Base-by-base conservation (phyloP, 1,284 basidiomycete genomes). In the Meripilus lineatus region DNA sequence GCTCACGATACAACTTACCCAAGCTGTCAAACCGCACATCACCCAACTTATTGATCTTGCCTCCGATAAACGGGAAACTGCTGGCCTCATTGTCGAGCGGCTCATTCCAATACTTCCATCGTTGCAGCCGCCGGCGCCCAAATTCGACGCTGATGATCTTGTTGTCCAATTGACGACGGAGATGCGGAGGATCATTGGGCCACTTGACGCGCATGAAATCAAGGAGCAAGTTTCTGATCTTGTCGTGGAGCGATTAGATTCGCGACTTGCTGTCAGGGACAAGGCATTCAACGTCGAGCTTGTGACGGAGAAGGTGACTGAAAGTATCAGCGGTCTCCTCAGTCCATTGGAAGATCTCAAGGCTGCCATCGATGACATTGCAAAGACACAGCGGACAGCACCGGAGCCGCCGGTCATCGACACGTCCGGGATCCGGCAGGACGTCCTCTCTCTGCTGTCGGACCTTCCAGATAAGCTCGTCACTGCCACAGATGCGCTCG, bases 11-110 rank as follows among this genome's bases (percentile, higher is more conserved):
- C 77, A 79, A 52, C 75, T 91, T 13, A 75, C 83, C 13, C 84
- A 90, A 60, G 84, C 88, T 1, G 88, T 91, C 55, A 90, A 90
- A 57, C 88, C 89, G 6, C 84, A 90, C 54, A 89, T 91, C 18
- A 77, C 83, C 2, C 87, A 91, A 54, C 77, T 91, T 49, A 90
- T 91, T 50, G 88, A 91, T 58, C 74, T 91, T 39, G 81, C 88
- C 15, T 87, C 85, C 0, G 88, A 91, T 58, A 91, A 91, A 59
- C 75, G 84, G 26, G 88, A 91, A 63, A 91, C 88, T 5, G 88
- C 88, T 3, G 72, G 74, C 7, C 73, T 91, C 35, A 91, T 91
- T 48, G 76, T 89, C 17, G 76, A 89, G 45, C 71, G 74, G n/a
- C 73, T 91, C 32, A 49, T 81, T 13, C 88, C 89, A 5, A 58